Evolutionary conservation across 495 filamentous ascomycete genomes (phyloP).

Genomic region (Aspergillus funiculosus): DNA sequence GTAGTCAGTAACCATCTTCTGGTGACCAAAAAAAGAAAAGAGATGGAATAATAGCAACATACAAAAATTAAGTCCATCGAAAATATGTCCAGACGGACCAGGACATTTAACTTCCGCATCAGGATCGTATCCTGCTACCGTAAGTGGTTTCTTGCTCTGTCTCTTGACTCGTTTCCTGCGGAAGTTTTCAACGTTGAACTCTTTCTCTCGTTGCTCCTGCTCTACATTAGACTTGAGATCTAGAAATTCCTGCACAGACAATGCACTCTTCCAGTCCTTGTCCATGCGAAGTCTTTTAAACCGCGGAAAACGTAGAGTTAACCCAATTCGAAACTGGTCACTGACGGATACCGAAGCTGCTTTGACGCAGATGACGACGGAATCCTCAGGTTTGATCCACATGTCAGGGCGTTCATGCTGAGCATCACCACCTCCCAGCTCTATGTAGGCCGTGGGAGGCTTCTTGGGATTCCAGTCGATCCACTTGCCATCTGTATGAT

Average conservation of each 20-base stretch:
- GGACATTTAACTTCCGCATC: conserved; percentile 46
- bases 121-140: conserved; percentile 64
- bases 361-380: conserved; percentile 82
- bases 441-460: conserved; percentile 74
- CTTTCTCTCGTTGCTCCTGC: conserved; percentile 64
- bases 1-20: conserved; percentile 23
- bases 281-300: conserved; percentile 80
- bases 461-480: conserved; percentile 71
- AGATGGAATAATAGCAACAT: conserved; percentile 23
- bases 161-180: conserved; percentile 58
- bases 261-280: conserved; percentile 73
- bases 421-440: conserved; percentile 68
- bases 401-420: conserved; percentile 81
- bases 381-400: conserved; percentile 89
- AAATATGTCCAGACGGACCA: conserved; percentile 54
- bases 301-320: conserved; percentile 86
- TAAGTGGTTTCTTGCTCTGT: conserved; percentile 57
- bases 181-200: conserved; percentile 76
- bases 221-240: conserved; percentile 67
- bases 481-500: conserved; percentile 90
- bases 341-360: conserved; percentile 72
- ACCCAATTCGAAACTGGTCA: conserved; percentile 68
- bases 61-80: conserved; percentile 76
- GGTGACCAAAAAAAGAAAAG: not conserved
- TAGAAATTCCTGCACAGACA: conserved; percentile 71